Base-by-base conservation (phyloP, 2,329 filamentous ascomycete species). In the Colletotrichum gloeosporioides region DNA sequence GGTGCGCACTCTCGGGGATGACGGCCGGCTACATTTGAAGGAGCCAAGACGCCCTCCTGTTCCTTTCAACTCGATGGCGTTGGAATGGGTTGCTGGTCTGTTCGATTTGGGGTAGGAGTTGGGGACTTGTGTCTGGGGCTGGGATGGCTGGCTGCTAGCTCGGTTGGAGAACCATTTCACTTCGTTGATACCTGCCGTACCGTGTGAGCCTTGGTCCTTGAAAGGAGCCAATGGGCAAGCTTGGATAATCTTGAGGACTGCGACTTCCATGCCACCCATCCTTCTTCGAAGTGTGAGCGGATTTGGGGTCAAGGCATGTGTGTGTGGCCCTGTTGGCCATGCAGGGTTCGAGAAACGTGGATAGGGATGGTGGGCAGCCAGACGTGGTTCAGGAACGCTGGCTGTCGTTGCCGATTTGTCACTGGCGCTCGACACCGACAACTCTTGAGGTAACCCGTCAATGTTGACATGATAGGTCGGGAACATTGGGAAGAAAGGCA, bases 291-390 rank as follows among this genome's bases (percentile, higher is more conserved):
- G 65, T 34, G 57, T 62, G 70, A 61, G 70, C 59, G 69, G 64
- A 65, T 29, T 69, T 74, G 64, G 44, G 59, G 70, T 65, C 13
- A 27, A 27, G 18, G 62, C 18, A 16, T 65, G 61, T 63, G 49
- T 61, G 61, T 44, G 66, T 69, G 71, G 61, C n/a, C 65, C 49
- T 62, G 71, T 66, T 75, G 53, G 66, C 66, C 66, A 71, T 71
- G 75, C 71, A 77, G 75, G 71, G 75, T 67, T 70, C 71, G 61
- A 67, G 71, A 71, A 71, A 70, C 65, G 62, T 70, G 61, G 65
- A 69, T 29, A 53, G 36, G 29, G 59, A 44, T 29, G 73, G 55
- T 31, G 55, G 55, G 63, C 31, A 34, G 64, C 31, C 57, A 34
- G 64, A 39, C 57, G 44, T 69, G 70, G 44, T 27, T 70, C 57